These are phyloP conservation scores for Myrica gale DNA, from an alignment of 306 rosid genomes.

Conservation along the genomic window DNA sequence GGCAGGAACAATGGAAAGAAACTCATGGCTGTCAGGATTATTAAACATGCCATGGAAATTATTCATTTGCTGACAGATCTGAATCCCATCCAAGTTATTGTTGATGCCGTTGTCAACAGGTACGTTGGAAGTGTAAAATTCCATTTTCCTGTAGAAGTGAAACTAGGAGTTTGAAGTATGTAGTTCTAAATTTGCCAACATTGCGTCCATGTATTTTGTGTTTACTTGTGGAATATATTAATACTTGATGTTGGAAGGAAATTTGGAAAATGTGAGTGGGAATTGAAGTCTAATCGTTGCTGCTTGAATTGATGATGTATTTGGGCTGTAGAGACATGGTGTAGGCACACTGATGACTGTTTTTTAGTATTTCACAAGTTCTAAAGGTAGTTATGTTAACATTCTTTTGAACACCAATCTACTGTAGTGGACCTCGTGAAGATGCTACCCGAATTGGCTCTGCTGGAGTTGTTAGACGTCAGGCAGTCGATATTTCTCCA, in stretches of 20 bases:
- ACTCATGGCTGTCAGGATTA: constrained; percentile 54
- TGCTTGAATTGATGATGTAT: neutral
- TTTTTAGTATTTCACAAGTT: neutral
- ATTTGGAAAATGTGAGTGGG: neutral
- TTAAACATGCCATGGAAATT: constrained; percentile 63
- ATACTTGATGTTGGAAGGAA: neutral
- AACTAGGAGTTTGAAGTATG: neutral
- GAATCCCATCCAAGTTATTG: constrained; percentile 61
- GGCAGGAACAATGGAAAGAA: constrained; percentile 69
- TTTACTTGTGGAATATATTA: neutral
- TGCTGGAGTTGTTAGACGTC: constrained; percentile 70
- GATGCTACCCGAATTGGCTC: constrained; percentile 69
- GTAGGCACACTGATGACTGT: neutral
- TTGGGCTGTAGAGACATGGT: neutral
- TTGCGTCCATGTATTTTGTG: neutral
- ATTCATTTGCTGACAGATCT: constrained; percentile 59
- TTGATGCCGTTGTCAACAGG: constrained; percentile 67
- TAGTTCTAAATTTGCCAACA: neutral
- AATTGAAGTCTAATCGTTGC: neutral
- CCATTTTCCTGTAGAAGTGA: neutral
- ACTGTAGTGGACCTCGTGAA: constrained; percentile 62
- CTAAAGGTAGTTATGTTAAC: neutral
- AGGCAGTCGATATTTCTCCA: constrained; percentile 71
- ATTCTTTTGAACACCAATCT: neutral
- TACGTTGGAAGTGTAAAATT: neutral